Evolutionary conservation across 1,284 basidiomycete genomes (phyloP).

Genomic region (Cryptococcus wingfieldii): DNA sequence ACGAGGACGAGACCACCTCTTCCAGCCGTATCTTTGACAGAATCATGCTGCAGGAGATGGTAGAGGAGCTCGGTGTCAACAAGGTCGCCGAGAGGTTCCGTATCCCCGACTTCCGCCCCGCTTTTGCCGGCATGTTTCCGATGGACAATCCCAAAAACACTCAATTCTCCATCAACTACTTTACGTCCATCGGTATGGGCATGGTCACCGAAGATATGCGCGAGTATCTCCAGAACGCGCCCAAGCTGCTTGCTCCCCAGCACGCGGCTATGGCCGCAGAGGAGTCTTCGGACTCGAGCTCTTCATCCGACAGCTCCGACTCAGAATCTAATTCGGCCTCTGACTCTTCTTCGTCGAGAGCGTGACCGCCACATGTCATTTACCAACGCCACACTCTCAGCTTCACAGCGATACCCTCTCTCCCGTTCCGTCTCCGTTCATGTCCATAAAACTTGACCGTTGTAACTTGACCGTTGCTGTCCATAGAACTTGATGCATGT

Average conservation of each 20-base stretch:
- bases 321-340: conserved; percentile 21
- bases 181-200: conserved; percentile 89
- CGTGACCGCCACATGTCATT: too few relatives aligned
- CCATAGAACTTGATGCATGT: too few relatives aligned
- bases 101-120: conserved; percentile 71
- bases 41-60: conserved; percentile 91
- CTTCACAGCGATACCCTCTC: too few relatives aligned
- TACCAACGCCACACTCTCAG: too few relatives aligned
- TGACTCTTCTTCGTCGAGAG: conserved; percentile 16
- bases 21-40: conserved; percentile 97
- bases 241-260: conserved; percentile 85
- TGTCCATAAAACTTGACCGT: too few relatives aligned
- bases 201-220: conserved; percentile 92
- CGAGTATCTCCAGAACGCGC: conserved; percentile 90
- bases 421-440: too few relatives aligned
- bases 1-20: conserved; percentile 95
- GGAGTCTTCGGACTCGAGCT: conserved; percentile 48
- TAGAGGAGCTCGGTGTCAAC: conserved; percentile 87
- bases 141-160: conserved; percentile 95
- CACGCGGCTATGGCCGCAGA: conserved; percentile 68
- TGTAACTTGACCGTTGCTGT: too few relatives aligned
- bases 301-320: conserved; percentile 49
- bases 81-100: conserved; percentile 77
- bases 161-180: conserved; percentile 96
- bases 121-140: conserved; percentile 85